These are phyloP conservation scores for Pseudopyrenochaeta lycopersici DNA, from an alignment of 2,329 filamentous ascomycete species.

Conservation along the genomic window DNA sequence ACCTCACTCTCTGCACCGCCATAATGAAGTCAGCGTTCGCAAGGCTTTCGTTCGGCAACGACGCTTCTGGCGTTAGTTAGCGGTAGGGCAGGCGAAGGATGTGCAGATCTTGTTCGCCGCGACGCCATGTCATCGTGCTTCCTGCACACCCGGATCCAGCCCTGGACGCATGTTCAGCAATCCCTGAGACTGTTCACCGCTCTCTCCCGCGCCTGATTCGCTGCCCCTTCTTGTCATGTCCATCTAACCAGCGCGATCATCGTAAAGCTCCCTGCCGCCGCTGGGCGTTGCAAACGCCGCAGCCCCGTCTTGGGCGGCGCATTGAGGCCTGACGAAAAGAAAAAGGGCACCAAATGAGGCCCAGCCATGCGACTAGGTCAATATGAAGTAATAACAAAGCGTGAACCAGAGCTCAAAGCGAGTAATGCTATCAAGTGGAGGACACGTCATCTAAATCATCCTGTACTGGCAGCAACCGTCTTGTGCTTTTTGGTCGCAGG, in stretches of 20 bases:
- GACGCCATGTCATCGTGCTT: conserved; percentile 51
- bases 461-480: conserved; percentile 20
- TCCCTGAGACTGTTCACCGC: conserved; percentile 52
- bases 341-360: conserved; percentile 39
- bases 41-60: conserved; percentile 46
- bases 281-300: conserved; percentile 32
- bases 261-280: conserved; percentile 31
- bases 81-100: conserved; percentile 47
- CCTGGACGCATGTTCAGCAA: conserved; percentile 39
- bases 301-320: conserved; percentile 36
- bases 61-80: conserved; percentile 45
- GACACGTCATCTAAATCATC: conserved; percentile 45
- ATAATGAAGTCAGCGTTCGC: conserved; percentile 49
- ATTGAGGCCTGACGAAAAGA: conserved; percentile 39
- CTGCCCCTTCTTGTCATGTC: conserved; percentile 34
- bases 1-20: conserved; percentile 48
- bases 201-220: conserved; percentile 41
- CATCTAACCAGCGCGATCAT: conserved; percentile 26
- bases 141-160: conserved; percentile 39
- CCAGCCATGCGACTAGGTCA: conserved; percentile 28
- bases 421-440: conserved; percentile 34
- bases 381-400: conserved; percentile 35
- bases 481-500: conserved; percentile 42
- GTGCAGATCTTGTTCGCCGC: conserved; percentile 52
- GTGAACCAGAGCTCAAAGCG: conserved; percentile 26